Evolutionary conservation across 1,284 basidiomycete species (phyloP).

Genomic region (Sporisorium exsertum): DNA sequence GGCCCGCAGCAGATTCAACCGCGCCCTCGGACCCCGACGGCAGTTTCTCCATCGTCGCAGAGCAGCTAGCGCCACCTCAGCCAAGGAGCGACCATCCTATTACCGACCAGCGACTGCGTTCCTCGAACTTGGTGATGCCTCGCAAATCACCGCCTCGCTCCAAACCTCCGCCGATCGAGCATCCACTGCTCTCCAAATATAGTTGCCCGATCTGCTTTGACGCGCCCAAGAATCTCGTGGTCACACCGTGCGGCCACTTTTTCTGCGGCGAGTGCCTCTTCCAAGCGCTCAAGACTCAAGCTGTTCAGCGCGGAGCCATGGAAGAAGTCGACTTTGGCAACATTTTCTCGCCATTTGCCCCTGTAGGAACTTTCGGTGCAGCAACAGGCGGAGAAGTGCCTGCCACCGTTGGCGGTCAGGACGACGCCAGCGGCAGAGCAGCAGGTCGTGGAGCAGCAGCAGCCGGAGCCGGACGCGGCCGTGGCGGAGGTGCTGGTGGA

Average conservation of each 20-base stretch:
- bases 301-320: slow-evolving; percentile 38
- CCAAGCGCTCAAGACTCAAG: slow-evolving; percentile 56
- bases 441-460: slow-evolving; percentile 18
- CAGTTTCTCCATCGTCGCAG: slow-evolving; percentile 27
- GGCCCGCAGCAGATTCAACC: slow-evolving; percentile 11
- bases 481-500: slow-evolving; percentile 11
- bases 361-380: slow-evolving; percentile 11
- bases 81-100: slow-evolving; percentile 33
- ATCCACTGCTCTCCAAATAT: slow-evolving; percentile 55
- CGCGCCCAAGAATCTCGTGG: slow-evolving; percentile 44
- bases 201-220: slow-evolving; percentile 65
- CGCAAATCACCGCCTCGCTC: slow-evolving; percentile 40
- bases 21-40: slow-evolving; percentile 15
- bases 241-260: slow-evolving; percentile 64
- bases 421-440: slow-evolving; percentile 11
- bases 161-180: slow-evolving; percentile 49
- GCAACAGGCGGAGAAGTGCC: slow-evolving; percentile 6
- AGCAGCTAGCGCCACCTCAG: slow-evolving; percentile 13
- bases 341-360: slow-evolving; percentile 45
- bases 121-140: slow-evolving; percentile 35
- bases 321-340: slow-evolving; percentile 37
- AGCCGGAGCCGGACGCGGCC: slow-evolving; percentile 15
- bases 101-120: slow-evolving; percentile 38
- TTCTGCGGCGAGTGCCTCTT: slow-evolving; percentile 64
- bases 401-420: not conserved